phyloP scores from a whole-genome alignment of 805 yeast species.

The Dipodascus geniculatus region DNA sequence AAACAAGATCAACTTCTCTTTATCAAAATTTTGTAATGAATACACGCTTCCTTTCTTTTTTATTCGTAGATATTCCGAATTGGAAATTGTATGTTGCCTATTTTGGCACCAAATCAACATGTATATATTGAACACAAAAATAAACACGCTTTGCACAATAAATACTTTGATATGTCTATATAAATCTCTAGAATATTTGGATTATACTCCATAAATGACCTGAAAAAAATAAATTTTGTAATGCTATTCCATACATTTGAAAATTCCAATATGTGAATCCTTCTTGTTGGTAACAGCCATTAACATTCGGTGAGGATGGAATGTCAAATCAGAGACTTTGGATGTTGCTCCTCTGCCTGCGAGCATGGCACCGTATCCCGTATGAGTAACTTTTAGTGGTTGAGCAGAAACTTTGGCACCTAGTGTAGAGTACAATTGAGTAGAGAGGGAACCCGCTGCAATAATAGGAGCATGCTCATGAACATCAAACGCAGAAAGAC shows the following conservation, averaged over 20 bases:
- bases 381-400: conserved; percentile 35
- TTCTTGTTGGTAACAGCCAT: conserved; percentile 76
- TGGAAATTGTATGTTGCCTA: too few species aligned
- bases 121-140: too few species aligned
- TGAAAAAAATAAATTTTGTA: too few species aligned
- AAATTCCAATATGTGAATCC: conserved; percentile 58
- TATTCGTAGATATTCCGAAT: too few species aligned
- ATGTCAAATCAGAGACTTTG: conserved; percentile 53
- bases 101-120: too few species aligned
- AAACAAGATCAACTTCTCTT: too few species aligned
- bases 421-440: conserved; percentile 74
- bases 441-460: conserved; percentile 72
- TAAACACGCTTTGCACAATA: too few species aligned
- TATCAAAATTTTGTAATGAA: too few species aligned
- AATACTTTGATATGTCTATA: too few species aligned
- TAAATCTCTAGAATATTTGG: too few species aligned
- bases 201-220: too few species aligned
- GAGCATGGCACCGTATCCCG: conserved; percentile 18
- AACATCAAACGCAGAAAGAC: conserved; percentile 47
- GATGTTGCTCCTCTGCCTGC: conserved; percentile 22
- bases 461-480: conserved; percentile 97
- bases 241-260: conserved; percentile 31
- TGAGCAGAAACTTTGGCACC: conserved; percentile 52
- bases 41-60: too few species aligned
- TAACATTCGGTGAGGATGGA: conserved; percentile 95